Base-by-base conservation (phyloP, 257 asterid genomes). In the Scutellaria galericulata region DNA sequence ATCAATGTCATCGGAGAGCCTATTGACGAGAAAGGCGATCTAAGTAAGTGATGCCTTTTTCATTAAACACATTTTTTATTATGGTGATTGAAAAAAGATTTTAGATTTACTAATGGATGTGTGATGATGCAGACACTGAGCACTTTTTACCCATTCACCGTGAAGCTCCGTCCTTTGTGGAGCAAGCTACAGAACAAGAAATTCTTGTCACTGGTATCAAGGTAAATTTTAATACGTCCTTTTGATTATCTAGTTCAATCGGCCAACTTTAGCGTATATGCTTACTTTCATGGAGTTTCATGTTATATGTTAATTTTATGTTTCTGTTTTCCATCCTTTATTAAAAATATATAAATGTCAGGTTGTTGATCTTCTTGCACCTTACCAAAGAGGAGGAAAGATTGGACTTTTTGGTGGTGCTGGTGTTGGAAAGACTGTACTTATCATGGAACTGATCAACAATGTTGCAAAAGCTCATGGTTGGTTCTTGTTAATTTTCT, bases 321-420 rank as follows among this genome's bases (percentile, higher is more conserved):
- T 13, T 35, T 64, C 18, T 46, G 22, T 7, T 18, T 71, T 48
- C 51, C n/a, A 10, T 14, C n/a, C 53, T 2, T 9, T 10, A 9
- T 14, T 7, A 61, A 61, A 42, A 53, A 62, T 76, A 22, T 4
- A 9, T 14, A 15, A 61, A 61, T 31, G 15, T 5, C 79, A 93
- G 98, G 98, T 93, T 9, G 98, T 93, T 13, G 98, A 93, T 80
- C 90, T 93, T 73, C 98, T 93, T 76, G 98, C 98, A 8, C 98
- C 98, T 10, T 93, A 93, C 90, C 98, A 93, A 86, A 93, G 89
- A 82, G 98, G 98, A 86, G 98, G 98, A 37, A 93, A 93, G 85
- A 93, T 93, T 85, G 98, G 98, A 53, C 88, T 93, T 5, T 93
- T 93, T 78, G 98, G 98, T 67, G 98, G 98, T 82, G 98, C 98